A percentile compares a stretch with the other conserved stretches of the same genome.
Evolutionary conservation across 805 yeast species (phyloP).

Genomic region (Wickerhamiella nectarea): DNA sequence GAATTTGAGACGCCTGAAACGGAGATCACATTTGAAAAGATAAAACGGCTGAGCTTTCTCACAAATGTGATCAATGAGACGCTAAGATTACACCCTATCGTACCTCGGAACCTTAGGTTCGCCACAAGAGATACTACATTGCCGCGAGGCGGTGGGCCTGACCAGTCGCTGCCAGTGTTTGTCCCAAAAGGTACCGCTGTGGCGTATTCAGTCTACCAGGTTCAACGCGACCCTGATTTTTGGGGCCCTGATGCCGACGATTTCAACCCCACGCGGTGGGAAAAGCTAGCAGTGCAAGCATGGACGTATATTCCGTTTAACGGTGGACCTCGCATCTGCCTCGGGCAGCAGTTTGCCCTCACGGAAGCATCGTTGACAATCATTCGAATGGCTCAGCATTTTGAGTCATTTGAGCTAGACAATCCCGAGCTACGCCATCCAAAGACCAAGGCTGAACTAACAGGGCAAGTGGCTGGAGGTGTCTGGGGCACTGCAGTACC

Average conservation of each 20-base stretch:
- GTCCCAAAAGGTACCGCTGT: constrained; percentile 31
- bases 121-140: constrained; percentile 32
- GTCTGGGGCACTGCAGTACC: no score
- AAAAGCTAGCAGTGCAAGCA: constrained; percentile 25
- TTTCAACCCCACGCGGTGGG: constrained; percentile 39
- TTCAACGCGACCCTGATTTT: constrained; percentile 29
- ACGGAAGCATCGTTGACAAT: constrained; percentile 34
- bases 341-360: constrained; percentile 40
- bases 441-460: constrained; percentile 1
- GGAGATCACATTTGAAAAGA: constrained; percentile 28
- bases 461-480: constrained; percentile 5
- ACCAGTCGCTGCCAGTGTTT: constrained; percentile 27
- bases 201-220: constrained; percentile 28
- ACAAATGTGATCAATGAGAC: constrained; percentile 33
- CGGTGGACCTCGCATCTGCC: constrained; percentile 39
- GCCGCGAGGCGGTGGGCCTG: constrained; percentile 39
- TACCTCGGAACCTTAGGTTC: constrained; percentile 33
- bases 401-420: constrained; percentile 11
- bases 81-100: constrained; percentile 35
- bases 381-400: constrained; percentile 28
- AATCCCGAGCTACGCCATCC: not conserved
- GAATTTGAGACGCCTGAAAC: constrained; percentile 16
- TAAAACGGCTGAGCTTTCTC: constrained; percentile 33
- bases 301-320: constrained; percentile 37
- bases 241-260: constrained; percentile 32